Conservation (phyloP, 257 asterid species). For the Gynochthodes officinalis region DNA sequence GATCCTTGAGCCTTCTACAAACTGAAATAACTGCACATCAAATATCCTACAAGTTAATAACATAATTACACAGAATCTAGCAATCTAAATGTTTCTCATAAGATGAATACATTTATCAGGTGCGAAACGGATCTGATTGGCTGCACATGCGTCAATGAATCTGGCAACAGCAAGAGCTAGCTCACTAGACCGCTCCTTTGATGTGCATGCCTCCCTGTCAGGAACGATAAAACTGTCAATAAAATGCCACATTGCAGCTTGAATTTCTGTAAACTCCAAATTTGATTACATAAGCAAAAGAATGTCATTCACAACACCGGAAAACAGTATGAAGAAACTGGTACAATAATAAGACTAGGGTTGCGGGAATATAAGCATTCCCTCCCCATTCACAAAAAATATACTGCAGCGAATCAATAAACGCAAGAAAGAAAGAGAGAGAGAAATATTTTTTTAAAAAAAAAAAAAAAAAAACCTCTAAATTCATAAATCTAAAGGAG, state of each 20-base stretch:
- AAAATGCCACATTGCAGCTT: neutral
- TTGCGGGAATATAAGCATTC: no score
- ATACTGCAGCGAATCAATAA: neutral
- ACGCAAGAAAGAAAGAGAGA: neutral
- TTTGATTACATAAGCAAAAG: neutral
- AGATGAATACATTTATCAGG: slow-evolving; percentile 69
- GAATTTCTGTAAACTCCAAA: neutral
- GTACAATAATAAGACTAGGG: no score
- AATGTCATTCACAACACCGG: neutral
- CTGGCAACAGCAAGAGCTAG: slow-evolving; percentile 50
- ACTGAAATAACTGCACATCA: slow-evolving; percentile 68
- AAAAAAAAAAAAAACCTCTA: neutral
- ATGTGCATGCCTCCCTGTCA: slow-evolving; percentile 70
- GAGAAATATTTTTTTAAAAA: no score
- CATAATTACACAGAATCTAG: slow-evolving; percentile 10
- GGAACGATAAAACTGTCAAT: slow-evolving; percentile 10
- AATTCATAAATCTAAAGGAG: neutral
- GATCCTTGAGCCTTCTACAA: slow-evolving; percentile 82
- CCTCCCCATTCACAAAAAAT: neutral
- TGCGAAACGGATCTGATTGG: slow-evolving; percentile 76
- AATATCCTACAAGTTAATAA: slow-evolving; percentile 16
- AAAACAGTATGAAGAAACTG: neutral
- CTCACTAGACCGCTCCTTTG: slow-evolving; percentile 60
- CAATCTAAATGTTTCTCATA: neutral
- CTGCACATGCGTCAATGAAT: slow-evolving; percentile 61